Base-by-base conservation (phyloP, 345 rosid species). In the Combretum micranthum region DNA sequence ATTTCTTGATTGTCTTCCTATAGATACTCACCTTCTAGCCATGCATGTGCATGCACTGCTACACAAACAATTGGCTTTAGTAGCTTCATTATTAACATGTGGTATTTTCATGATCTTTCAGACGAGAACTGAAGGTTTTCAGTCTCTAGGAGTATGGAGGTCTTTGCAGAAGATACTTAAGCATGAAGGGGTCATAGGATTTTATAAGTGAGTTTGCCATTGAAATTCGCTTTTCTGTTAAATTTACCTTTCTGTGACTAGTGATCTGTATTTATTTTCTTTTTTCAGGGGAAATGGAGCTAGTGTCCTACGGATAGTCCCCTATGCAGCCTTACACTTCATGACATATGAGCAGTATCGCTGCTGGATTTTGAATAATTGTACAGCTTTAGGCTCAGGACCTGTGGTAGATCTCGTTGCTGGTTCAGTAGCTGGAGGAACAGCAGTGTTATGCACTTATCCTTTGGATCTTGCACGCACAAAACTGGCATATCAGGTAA, bases 401-500 rank as follows among this genome's bases (percentile, higher is more conserved):
- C 96, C 97, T 21, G 61, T 89, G 52, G 61, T 87, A 64, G 99
- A 93, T 86, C 87, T 93, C 25, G 69, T 93, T 64, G 99, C 99
- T 66, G 99, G 99, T 57, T 80, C 99, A 37, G 78, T 76, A 55
- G 85, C 99, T 66, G 99, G 99, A 22, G 99, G 99, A 69, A 93
- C 97, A 49, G 97, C 99, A 39, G 99, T 89, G 17, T 70, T 93
- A 56, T 93, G 96, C 80, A 89, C 96, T 7, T 93, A 93, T 43
- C 99, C 99, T 22, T 75, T 93, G 47, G 97, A 93, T 76, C 71
- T 93, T 69, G 96, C 99, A 74, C 96, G 97, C 39, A 83, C 99
- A 42, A 93, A 89, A 70, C 91, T 93, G 61, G 99, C 99, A 53
- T 93, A 93, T 75, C 99, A 93, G 87, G 99, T 85, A 65, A 55